phyloP scores from a whole-genome alignment of 768 basidiomycete species.

The Collybiopsis confluens region DNA sequence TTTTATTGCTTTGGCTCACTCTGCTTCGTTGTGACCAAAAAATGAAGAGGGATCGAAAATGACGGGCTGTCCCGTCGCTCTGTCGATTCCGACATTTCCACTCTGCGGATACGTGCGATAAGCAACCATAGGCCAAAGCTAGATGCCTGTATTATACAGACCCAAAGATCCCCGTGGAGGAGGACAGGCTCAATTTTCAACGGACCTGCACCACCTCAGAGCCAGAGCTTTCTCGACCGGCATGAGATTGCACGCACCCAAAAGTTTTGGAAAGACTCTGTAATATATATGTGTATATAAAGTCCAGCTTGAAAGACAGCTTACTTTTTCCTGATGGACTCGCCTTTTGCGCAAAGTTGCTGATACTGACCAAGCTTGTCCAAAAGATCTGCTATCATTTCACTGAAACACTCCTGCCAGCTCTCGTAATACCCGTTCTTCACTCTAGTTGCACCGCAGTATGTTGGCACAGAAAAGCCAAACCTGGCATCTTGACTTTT shows the following conservation, averaged over 20 bases:
- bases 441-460: constrained; percentile 68
- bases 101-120: constrained; percentile 36
- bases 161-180: constrained; percentile 81
- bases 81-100: constrained; percentile 67
- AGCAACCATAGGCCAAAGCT: background rate
- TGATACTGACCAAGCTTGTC: constrained; percentile 39
- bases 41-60: constrained; percentile 79
- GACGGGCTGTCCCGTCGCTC: constrained; percentile 48
- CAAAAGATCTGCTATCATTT: constrained; percentile 58
- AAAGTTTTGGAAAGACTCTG: constrained; percentile 72
- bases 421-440: constrained; percentile 69
- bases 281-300: background rate
- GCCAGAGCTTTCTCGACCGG: background rate
- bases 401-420: constrained; percentile 67
- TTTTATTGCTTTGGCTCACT: constrained; percentile 41
- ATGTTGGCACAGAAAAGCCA: constrained; percentile 73
- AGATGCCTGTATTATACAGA: constrained; percentile 21
- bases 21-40: constrained; percentile 79
- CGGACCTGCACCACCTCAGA: constrained; percentile 31
- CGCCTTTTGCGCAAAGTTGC: constrained; percentile 47
- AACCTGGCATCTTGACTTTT: constrained; percentile 53
- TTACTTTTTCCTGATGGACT: constrained; percentile 44
- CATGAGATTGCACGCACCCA: constrained; percentile 35
- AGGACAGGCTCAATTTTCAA: constrained; percentile 62
- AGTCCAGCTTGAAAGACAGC: constrained; percentile 4